Conservation (phyloP, 179 eudicot genomes). For the Silene noctiflora region DNA sequence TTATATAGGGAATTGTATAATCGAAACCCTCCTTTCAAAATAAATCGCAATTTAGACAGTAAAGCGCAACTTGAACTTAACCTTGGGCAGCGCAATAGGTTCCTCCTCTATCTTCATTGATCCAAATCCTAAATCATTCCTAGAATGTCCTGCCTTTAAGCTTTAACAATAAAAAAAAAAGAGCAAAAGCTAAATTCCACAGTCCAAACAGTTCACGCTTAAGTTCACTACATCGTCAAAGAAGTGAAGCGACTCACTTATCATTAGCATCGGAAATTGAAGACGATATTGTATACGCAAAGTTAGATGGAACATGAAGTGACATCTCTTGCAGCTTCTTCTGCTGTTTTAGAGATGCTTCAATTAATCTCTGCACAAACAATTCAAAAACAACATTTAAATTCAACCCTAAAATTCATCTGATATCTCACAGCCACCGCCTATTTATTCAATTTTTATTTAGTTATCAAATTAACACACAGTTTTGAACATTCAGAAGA, state of each 20-base stretch:
- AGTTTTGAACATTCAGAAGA: background rate
- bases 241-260: constrained; percentile 32
- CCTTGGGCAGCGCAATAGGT: constrained; percentile 50
- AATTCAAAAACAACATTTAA: background rate
- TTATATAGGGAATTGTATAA: background rate
- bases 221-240: background rate
- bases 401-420: background rate
- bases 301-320: constrained; percentile 49
- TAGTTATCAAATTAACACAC: background rate
- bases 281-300: constrained; percentile 35
- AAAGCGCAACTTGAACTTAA: constrained; percentile 21
- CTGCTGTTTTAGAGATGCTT: constrained; percentile 68
- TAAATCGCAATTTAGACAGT: background rate
- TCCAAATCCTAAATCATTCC: constrained; percentile 34
- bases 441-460: background rate
- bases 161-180: constrained; percentile 22
- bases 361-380: constrained; percentile 65
- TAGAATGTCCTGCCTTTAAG: constrained; percentile 35
- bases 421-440: background rate
- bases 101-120: constrained; percentile 47
- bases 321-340: constrained; percentile 70
- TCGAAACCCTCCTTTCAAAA: background rate
- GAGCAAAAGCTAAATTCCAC: background rate
- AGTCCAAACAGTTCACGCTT: background rate
- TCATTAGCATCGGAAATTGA: constrained; percentile 32